Percentiles rank a stretch among this genome's conserved stretches.
Evolutionary conservation across 192 early-diverging fungal species (phyloP).

Genomic region (Coemansia sp.): DNA sequence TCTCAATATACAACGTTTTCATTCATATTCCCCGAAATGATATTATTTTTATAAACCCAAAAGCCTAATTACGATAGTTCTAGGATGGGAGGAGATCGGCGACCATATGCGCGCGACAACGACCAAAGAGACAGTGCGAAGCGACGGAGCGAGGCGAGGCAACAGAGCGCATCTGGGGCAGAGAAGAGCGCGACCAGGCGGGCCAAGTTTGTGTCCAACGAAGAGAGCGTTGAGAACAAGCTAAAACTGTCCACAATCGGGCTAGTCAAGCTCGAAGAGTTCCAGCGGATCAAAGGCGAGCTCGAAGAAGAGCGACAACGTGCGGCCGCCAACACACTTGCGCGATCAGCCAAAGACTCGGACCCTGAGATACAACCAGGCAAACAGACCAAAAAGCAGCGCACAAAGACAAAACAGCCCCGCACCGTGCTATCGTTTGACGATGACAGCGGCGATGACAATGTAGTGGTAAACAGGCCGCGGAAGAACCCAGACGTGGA

Average conservation of each 20-base stretch:
- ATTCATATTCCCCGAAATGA: slow-evolving; percentile 15
- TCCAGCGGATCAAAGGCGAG: slow-evolving; percentile 78
- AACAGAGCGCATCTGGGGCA: not conserved
- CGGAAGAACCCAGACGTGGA: slow-evolving; percentile 88
- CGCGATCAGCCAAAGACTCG: not conserved
- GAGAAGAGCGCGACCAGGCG: slow-evolving; percentile 63
- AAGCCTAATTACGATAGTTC: not conserved
- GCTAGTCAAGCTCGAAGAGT: slow-evolving; percentile 85
- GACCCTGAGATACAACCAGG: not conserved
- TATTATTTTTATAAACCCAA: not conserved
- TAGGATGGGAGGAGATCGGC: not conserved
- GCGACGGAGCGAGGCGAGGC: not conserved
- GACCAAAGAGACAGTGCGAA: not conserved
- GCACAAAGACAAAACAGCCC: slow-evolving; percentile 61
- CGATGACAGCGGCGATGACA: slow-evolving; percentile 23
- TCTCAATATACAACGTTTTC: too few relatives aligned
- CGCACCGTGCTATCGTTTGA: slow-evolving; percentile 76
- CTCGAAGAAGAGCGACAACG: slow-evolving; percentile 80
- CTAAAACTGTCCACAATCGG: slow-evolving; percentile 89
- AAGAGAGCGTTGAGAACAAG: slow-evolving; percentile 74
- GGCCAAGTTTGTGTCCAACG: slow-evolving; percentile 78
- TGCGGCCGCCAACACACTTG: slow-evolving; percentile 64
- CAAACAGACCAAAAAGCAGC: slow-evolving; percentile 49
- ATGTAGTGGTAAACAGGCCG: slow-evolving; percentile 37
- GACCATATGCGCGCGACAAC: slow-evolving; percentile 5